Conservation (phyloP, 2,329 filamentous ascomycete genomes). For the Curvularia sp. region DNA sequence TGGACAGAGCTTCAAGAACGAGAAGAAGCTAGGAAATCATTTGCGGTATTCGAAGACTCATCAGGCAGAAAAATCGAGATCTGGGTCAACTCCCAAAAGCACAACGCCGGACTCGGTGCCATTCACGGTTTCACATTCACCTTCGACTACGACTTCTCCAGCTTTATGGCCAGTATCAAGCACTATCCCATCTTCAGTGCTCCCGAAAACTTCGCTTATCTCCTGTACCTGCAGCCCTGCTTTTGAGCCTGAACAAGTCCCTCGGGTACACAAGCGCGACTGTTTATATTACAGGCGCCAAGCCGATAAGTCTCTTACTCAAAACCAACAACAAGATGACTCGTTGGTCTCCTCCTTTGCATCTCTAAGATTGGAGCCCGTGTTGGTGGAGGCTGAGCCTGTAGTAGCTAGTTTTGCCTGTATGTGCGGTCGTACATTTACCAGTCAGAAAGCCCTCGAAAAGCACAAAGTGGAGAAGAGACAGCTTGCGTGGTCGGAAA, state of each 20-base stretch:
- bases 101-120: slow-evolving; percentile 10
- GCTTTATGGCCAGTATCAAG: slow-evolving; percentile 7
- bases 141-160: slow-evolving; percentile 6
- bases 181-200: slow-evolving; percentile 10
- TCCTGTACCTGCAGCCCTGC: slow-evolving; percentile 11
- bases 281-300: slow-evolving; percentile 12
- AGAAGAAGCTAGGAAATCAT: slow-evolving; percentile 10
- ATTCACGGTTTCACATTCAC: slow-evolving; percentile 8
- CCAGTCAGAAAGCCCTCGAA: too few relatives aligned
- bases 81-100: slow-evolving; percentile 1
- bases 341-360: too few relatives aligned
- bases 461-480: too few relatives aligned
- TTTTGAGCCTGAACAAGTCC: slow-evolving; percentile 10
- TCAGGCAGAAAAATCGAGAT: slow-evolving; percentile 7
- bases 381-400: too few relatives aligned
- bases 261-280: slow-evolving; percentile 13
- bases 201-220: slow-evolving; percentile 5
- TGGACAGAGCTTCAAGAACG: slow-evolving; percentile 12
- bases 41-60: slow-evolving; percentile 14
- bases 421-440: too few relatives aligned
- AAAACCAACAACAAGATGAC: too few relatives aligned
- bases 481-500: too few relatives aligned
- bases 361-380: too few relatives aligned
- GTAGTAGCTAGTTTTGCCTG: too few relatives aligned
- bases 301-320: slow-evolving; percentile 9